Percentiles rank a stretch among this genome's conserved stretches.
These are phyloP conservation scores for Leccinum boreale DNA, from an alignment of 768 basidiomycete species.

Conservation along the genomic window DNA sequence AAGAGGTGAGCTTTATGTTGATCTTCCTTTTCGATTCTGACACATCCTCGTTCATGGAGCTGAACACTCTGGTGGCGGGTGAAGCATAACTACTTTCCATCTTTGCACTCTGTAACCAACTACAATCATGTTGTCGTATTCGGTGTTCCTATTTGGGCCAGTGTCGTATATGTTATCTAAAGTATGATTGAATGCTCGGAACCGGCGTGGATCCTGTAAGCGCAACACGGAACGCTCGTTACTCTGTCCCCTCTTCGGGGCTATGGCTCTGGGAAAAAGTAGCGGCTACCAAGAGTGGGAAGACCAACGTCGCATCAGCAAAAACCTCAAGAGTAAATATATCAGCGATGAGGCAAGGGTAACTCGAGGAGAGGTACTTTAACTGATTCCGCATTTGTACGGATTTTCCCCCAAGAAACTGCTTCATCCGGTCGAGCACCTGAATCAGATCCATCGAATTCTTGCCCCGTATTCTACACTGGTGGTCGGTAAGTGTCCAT, in stretches of 20 bases:
- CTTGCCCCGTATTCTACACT: conserved; percentile 90
- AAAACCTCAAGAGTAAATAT: conserved; percentile 49
- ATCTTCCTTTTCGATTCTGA: conserved; percentile 11
- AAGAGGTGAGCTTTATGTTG: conserved; percentile 29
- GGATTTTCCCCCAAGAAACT: conserved; percentile 97
- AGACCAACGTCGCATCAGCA: conserved; percentile 96
- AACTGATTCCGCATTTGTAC: conserved; percentile 76
- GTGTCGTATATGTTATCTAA: conserved; percentile 15
- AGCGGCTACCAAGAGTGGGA: conserved; percentile 92
- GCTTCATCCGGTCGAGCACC: conserved; percentile 97
- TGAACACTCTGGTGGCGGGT: conserved; percentile 19
- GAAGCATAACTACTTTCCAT: background rate
- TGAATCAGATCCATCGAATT: conserved; percentile 98
- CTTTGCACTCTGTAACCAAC: conserved; percentile 1
- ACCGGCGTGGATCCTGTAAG: background rate
- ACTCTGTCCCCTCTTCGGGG: background rate
- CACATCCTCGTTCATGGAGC: conserved; percentile 16
- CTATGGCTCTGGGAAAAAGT: conserved; percentile 68
- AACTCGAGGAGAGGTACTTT: conserved; percentile 48
- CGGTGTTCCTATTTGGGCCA: background rate
- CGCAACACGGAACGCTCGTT: background rate
- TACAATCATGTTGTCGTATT: background rate
- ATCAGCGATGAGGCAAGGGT: conserved; percentile 6
- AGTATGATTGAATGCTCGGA: background rate
- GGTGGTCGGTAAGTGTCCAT: background rate